phyloP scores from a whole-genome alignment of 441 rosid species.

The Metrosideros polymorpha region DNA sequence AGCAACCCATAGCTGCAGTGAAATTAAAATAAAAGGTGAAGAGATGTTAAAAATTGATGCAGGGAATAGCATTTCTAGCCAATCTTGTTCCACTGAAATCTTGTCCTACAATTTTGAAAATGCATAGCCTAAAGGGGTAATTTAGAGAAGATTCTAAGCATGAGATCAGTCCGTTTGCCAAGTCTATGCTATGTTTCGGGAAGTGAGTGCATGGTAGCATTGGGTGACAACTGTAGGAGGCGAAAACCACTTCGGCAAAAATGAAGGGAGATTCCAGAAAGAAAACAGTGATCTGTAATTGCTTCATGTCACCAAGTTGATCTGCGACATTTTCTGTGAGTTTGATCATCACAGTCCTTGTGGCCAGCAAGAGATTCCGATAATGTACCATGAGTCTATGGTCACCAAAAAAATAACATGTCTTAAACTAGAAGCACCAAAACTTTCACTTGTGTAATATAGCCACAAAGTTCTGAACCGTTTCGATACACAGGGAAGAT shows the following conservation, averaged over 20 bases:
- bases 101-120: neutral
- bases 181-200: neutral
- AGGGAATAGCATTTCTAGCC: neutral
- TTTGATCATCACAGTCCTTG: neutral
- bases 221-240: neutral
- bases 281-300: neutral
- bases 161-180: neutral
- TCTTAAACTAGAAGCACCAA: neutral
- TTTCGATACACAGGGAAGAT: neutral
- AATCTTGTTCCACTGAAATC: neutral
- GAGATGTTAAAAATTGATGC: neutral
- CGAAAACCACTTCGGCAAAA: neutral
- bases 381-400: neutral
- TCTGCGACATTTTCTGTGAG: neutral
- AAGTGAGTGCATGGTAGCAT: neutral
- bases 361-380: neutral
- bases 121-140: neutral
- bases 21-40: neutral
- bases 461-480: neutral
- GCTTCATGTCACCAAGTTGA: neutral
- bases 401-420: neutral
- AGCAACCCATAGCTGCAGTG: slow-evolving; percentile 34
- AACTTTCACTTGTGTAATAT: neutral
- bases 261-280: neutral
- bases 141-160: neutral